Conservation (phyloP, 2,329 filamentous ascomycete species). For the Microdochium nivale region DNA sequence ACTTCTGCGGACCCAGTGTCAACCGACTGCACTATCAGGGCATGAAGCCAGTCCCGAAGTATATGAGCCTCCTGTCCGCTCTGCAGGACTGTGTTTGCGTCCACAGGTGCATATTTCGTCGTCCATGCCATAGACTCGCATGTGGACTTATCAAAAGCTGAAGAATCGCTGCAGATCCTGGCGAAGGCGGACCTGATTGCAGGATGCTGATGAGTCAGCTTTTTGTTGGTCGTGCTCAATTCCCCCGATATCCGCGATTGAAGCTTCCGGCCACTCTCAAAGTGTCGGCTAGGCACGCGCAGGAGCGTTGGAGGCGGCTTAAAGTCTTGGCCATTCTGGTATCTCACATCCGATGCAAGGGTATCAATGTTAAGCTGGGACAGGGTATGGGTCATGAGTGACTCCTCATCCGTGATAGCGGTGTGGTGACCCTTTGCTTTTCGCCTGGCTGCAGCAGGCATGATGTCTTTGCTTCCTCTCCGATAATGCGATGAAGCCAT, state of each 20-base stretch:
- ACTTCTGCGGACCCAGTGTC: slow-evolving; percentile 45
- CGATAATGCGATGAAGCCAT: neutral
- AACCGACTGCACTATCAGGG: slow-evolving; percentile 68
- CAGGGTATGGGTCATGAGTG: slow-evolving; percentile 25
- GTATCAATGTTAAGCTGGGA: slow-evolving; percentile 30
- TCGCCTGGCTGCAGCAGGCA: slow-evolving; percentile 17
- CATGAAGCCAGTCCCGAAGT: slow-evolving; percentile 73
- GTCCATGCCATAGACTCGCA: slow-evolving; percentile 70
- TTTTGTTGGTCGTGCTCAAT: slow-evolving; percentile 24
- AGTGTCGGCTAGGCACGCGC: slow-evolving; percentile 44
- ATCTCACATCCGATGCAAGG: slow-evolving; percentile 21
- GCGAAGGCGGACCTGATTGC: slow-evolving; percentile 51
- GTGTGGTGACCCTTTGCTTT: slow-evolving; percentile 43
- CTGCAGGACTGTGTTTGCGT: slow-evolving; percentile 68
- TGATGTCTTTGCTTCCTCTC: neutral
- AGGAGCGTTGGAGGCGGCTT: slow-evolving; percentile 37
- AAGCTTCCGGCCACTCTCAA: slow-evolving; percentile 48
- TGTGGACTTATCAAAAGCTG: slow-evolving; percentile 70
- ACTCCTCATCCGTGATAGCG: slow-evolving; percentile 30
- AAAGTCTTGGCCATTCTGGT: slow-evolving; percentile 29
- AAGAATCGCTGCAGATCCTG: slow-evolving; percentile 52
- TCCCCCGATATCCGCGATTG: slow-evolving; percentile 38
- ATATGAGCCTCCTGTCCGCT: slow-evolving; percentile 58
- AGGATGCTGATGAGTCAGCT: slow-evolving; percentile 36
- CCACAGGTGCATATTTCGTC: slow-evolving; percentile 74